Conservation (phyloP, 495 filamentous ascomycete species). For the Aspergillus indologenus region DNA sequence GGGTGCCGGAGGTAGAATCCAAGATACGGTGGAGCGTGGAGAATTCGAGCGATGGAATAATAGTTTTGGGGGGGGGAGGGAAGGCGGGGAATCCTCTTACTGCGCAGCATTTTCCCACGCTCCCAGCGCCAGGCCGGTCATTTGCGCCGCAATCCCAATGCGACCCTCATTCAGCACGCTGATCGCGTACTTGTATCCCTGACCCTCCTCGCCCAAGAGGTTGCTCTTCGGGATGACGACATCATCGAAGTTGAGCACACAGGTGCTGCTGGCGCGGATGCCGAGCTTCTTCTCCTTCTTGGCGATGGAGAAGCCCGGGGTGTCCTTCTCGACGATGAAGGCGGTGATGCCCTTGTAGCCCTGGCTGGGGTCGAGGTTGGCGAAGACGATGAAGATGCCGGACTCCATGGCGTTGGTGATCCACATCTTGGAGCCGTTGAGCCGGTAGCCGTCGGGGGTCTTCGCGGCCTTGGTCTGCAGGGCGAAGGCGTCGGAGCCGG, state of each 20-base stretch:
- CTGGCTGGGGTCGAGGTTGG: slow-evolving; percentile 82
- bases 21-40: background rate
- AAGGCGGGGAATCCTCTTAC: slow-evolving; percentile 41
- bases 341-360: slow-evolving; percentile 96
- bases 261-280: slow-evolving; percentile 92
- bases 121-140: slow-evolving; percentile 94
- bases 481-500: slow-evolving; percentile 94
- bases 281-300: slow-evolving; percentile 99
- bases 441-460: slow-evolving; percentile 74
- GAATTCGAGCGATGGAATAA: too few relatives aligned
- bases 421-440: slow-evolving; percentile 98
- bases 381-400: slow-evolving; percentile 95
- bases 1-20: background rate
- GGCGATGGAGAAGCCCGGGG: slow-evolving; percentile 86
- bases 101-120: slow-evolving; percentile 93
- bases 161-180: slow-evolving; percentile 93
- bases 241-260: slow-evolving; percentile 96
- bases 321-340: slow-evolving; percentile 89
- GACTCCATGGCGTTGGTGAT: slow-evolving; percentile 96
- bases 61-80: background rate
- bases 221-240: slow-evolving; percentile 86
- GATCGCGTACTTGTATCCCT: slow-evolving; percentile 98
- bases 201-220: slow-evolving; percentile 79
- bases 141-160: slow-evolving; percentile 97
- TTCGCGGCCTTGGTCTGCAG: slow-evolving; percentile 81